Evolutionary conservation across 1,284 basidiomycete species (phyloP).

Genomic region (Porodaedalea pini): DNA sequence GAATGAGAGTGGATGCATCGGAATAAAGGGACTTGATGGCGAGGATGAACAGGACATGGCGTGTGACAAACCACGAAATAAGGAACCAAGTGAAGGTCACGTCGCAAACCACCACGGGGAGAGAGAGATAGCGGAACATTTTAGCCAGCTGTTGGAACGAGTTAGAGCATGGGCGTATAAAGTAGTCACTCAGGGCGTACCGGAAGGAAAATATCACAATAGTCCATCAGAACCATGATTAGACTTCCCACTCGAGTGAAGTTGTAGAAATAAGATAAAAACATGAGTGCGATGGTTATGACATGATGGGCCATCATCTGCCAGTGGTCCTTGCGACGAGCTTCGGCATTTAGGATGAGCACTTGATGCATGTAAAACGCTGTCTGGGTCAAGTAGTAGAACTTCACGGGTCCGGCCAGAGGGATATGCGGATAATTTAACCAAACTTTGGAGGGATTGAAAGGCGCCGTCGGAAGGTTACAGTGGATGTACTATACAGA

Average conservation of each 20-base stretch:
- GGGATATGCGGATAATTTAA: slow-evolving; percentile 78
- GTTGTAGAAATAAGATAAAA: slow-evolving; percentile 76
- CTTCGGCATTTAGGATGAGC: slow-evolving; percentile 92
- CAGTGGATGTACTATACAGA: slow-evolving; percentile 69
- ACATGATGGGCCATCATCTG: slow-evolving; percentile 98
- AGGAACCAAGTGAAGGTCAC: slow-evolving; percentile 78
- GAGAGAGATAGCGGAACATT: slow-evolving; percentile 84
- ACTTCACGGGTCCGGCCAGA: slow-evolving; percentile 76
- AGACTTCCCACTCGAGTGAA: slow-evolving; percentile 86
- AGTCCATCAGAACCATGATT: slow-evolving; percentile 91
- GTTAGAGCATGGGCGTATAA: slow-evolving; percentile 2
- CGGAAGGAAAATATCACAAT: slow-evolving; percentile 87
- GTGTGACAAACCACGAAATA: slow-evolving; percentile 84
- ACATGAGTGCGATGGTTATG: slow-evolving; percentile 81
- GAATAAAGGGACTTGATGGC: slow-evolving; percentile 61
- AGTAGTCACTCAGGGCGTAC: slow-evolving; percentile 48
- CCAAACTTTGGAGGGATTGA: slow-evolving; percentile 76
- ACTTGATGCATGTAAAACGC: slow-evolving; percentile 94
- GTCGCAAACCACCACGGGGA: slow-evolving; percentile 69
- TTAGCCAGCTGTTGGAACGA: slow-evolving; percentile 68
- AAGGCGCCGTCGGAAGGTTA: slow-evolving; percentile 64
- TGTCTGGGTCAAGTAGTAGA: slow-evolving; percentile 90
- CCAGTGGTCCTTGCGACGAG: slow-evolving; percentile 84
- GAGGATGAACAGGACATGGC: slow-evolving; percentile 75
- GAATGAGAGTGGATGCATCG: slow-evolving; percentile 48